Base-by-base conservation (phyloP, 352 stramenopile genomes). In the Pilasporangium apinafurcum region DNA sequence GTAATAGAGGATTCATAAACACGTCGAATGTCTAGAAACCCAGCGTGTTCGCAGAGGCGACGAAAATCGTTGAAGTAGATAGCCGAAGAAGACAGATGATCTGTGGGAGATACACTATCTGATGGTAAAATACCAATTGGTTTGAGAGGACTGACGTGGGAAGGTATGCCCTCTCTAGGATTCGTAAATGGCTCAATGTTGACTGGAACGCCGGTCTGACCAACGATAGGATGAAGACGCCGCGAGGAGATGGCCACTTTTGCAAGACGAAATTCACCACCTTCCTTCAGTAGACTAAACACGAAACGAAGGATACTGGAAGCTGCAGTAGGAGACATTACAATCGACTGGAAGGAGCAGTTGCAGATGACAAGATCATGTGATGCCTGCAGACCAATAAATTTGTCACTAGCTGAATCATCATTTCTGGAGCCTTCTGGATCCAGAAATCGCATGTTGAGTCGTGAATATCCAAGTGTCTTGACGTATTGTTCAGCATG, bases 51-150 rank as follows among this genome's bases (percentile, higher is more conserved):
- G 55, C 59, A 77, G 26, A 76, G 37, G 8, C 68, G 61, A 18
- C 53, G 48, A 18, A 85, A 53, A 45, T 85, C 72, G 28, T 66
- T 59, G 20, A 63, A n/a, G 37, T 85, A 85, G 5, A 59, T 26
- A 16, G 21, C 20, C 24, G 22, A 16, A 31, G 25, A 13, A 33
- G 21, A 17, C 31, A 24, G 14, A n/a, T 36, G 8, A 14, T 17
- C 40, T 14, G n/a, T 30, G 20, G 28, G 16, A 16, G 14, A 17
- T 10, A 6, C 10, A 2, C 7, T 0, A 9, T 24, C 17, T 37
- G 12, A 7, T 14, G n/a, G 17, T 16, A 35, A 35, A n/a, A n/a
- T n/a, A n/a, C n/a, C n/a, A n/a, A n/a, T n/a, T n/a, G n/a, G n/a
- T n/a, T n/a, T n/a, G n/a, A n/a, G n/a, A n/a, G n/a, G n/a, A n/a